Evolutionary conservation across 305 asterid species (phyloP).

Genomic region (Fraxinus nigra): DNA sequence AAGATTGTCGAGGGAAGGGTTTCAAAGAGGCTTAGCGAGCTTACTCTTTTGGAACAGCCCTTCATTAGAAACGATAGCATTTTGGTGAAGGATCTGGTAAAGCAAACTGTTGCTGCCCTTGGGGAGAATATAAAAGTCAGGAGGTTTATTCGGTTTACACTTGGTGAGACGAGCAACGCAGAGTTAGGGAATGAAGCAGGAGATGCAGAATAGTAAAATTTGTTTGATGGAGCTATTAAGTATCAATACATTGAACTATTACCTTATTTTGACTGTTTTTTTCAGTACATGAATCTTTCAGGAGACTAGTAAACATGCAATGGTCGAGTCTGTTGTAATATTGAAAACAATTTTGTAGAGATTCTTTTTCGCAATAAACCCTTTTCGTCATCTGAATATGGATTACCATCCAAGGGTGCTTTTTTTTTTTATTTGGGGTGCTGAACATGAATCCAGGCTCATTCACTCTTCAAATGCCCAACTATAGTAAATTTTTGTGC

Average conservation of each 20-base stretch:
- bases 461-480: not conserved
- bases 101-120: constrained; percentile 81
- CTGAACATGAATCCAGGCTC: not conserved
- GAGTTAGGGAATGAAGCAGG: constrained; percentile 31
- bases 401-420: too few relatives aligned
- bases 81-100: constrained; percentile 80
- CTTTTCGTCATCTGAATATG: not conserved
- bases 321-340: not conserved
- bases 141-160: constrained; percentile 79
- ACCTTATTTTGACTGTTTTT: not conserved
- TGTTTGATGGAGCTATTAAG: not conserved
- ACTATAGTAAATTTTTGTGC: not conserved
- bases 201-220: constrained; percentile 9
- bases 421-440: too few relatives aligned
- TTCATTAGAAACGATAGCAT: constrained; percentile 67
- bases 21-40: constrained; percentile 83
- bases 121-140: constrained; percentile 94
- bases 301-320: not conserved
- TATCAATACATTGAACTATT: not conserved
- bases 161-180: constrained; percentile 51
- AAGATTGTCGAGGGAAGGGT: constrained; percentile 84
- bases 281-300: not conserved
- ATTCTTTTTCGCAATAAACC: not conserved
- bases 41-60: constrained; percentile 80
- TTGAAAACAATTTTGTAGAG: constrained; percentile 15